A percentile compares a stretch with the other conserved stretches of the same genome.
These are phyloP conservation scores for Herpotrichia juniperi DNA, from an alignment of 2,329 filamentous ascomycete species.

Conservation along the genomic window DNA sequence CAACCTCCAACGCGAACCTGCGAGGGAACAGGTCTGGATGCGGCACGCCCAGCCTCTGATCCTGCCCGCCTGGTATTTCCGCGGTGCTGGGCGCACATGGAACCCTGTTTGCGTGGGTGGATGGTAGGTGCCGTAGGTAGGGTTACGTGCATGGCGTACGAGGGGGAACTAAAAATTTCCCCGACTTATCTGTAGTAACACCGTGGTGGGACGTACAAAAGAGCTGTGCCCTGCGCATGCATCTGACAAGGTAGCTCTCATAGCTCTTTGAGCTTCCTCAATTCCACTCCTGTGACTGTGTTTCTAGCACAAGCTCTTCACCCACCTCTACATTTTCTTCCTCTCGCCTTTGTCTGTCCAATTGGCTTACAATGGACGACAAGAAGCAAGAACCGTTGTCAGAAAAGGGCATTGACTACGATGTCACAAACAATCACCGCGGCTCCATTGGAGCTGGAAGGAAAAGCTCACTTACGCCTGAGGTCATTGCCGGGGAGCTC, in stretches of 20 bases:
- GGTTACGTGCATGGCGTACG: slow-evolving; percentile 10
- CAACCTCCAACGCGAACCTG: neutral
- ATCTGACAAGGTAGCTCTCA: neutral
- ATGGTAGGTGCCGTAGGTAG: neutral
- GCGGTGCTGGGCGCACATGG: neutral
- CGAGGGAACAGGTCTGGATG: neutral
- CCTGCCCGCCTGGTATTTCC: neutral
- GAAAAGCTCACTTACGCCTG: slow-evolving; percentile 31
- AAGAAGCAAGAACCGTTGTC: slow-evolving; percentile 15
- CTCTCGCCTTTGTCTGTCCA: too few relatives aligned
- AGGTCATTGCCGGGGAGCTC: slow-evolving; percentile 33
- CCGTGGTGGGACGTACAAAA: neutral
- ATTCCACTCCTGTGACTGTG: neutral
- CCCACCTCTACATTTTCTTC: neutral
- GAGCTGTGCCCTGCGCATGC: neutral
- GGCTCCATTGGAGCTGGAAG: slow-evolving; percentile 9
- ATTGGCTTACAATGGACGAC: slow-evolving; percentile 19
- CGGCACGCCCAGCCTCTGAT: neutral
- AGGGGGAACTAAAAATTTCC: neutral
- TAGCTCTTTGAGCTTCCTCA: neutral
- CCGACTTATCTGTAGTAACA: neutral
- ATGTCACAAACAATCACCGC: neutral
- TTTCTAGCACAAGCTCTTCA: neutral
- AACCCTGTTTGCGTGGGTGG: neutral
- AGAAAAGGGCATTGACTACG: slow-evolving; percentile 1